Conservation (phyloP, 129 eudicot genomes). For the Logfia minima region DNA sequence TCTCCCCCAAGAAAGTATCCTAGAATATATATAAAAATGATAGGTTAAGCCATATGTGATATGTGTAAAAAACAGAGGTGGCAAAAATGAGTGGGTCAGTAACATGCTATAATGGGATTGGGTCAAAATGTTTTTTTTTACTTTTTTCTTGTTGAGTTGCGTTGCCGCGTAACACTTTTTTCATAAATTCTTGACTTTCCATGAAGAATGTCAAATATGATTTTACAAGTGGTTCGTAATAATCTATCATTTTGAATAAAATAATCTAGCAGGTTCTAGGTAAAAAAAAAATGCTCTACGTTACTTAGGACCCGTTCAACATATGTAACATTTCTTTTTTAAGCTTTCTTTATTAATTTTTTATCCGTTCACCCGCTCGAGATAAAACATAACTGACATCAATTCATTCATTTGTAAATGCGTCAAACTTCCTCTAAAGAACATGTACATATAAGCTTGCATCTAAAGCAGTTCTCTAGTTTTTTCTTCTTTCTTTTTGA, state of each 20-base stretch:
- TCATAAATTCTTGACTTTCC: too few species aligned
- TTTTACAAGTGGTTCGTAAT: neutral
- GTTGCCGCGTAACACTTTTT: neutral
- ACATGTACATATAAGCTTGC: neutral
- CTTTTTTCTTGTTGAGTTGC: neutral
- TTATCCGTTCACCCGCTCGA: neutral
- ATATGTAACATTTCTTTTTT: neutral
- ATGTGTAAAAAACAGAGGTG: neutral
- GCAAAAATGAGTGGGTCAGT: neutral
- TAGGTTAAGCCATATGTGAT: neutral
- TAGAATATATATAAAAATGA: slow-evolving; percentile 20
- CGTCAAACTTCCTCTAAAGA: neutral
- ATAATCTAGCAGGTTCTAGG: too few species aligned
- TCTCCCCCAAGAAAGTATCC: slow-evolving; percentile 80
- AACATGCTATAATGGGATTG: neutral
- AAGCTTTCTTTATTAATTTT: neutral
- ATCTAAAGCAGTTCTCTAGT: too few species aligned
- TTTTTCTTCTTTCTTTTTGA: too few species aligned
- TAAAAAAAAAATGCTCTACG: neutral
- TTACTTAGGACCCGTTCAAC: neutral
- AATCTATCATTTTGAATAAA: neutral
- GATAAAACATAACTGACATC: neutral
- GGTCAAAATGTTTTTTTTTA: neutral
- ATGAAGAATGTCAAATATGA: slow-evolving; percentile 1
- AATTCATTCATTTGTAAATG: neutral